Evolutionary conservation across 2,329 filamentous ascomycete genomes (phyloP), one percentile per base, ranked within the genome.

Genomic region (Phaeosphaeria sp.): DNA sequence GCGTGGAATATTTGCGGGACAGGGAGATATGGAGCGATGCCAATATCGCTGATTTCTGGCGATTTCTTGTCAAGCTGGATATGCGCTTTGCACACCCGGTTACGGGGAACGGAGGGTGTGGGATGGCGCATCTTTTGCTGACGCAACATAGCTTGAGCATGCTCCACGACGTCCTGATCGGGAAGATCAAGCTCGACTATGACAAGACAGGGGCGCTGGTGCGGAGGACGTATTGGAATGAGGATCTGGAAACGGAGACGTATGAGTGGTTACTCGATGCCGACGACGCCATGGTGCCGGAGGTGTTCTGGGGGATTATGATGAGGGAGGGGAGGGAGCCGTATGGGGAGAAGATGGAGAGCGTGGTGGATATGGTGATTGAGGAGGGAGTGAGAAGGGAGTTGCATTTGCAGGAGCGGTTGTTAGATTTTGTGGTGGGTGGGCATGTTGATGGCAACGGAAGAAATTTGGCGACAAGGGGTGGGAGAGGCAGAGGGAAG

Each of bases 31-130:
- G 90, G 82, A 78, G 82, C 9, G 79, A 89, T 55, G 58, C 72
- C 3, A 87, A 91, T 68, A 74, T 95, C 9, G 84, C 86, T 69
- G 81, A 85, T 50, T 81, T 85, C 2, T 85, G 87, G 45, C 75
- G 89, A 57, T 88, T 94, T 78, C 79, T 91, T 63, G 70, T 91
- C 60, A 93, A 94, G 77, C 83, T 95, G 17, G 83, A 87, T 68
- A 87, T 93, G 84, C 81, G 82, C 53, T 87, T 92, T 74, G 86
- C 84, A 56, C 84, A 91, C 62, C 89, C 90, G 0, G 71, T 86
- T 22, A 81, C 82, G 49, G 85, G 84, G 0, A 81, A 82, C 17
- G 81, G 82, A 49, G 77, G 79, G 2, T 80, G 61, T 6, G 56
- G 50, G 21, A 49, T 78, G 7, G 56, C 63, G 0, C 57, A 66